Conservation (phyloP, 805 yeast genomes). For the Suhomyces emberorum region DNA sequence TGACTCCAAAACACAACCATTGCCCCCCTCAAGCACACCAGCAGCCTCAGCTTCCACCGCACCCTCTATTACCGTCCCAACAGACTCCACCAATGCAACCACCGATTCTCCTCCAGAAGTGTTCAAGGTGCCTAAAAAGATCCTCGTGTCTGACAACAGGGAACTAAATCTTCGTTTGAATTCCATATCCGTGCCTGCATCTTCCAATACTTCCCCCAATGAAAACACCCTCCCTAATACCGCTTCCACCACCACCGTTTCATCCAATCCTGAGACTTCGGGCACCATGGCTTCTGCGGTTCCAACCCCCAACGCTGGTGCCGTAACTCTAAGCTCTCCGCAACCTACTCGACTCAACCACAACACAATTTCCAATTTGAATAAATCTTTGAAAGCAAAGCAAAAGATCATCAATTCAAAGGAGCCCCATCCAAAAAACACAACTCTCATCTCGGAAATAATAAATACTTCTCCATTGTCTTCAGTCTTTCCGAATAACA, state of each 20-base stretch:
- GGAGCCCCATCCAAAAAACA: constrained; percentile 36
- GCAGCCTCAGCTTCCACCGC: neutral
- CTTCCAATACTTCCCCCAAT: neutral
- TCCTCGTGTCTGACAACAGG: constrained; percentile 10
- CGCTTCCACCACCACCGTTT: neutral
- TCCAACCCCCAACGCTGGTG: constrained; percentile 2
- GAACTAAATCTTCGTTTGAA: constrained; percentile 6
- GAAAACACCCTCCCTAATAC: neutral
- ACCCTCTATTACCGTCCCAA: neutral
- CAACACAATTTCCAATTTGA: constrained; percentile 36
- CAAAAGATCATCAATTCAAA: constrained; percentile 36
- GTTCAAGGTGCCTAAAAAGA: constrained; percentile 13
- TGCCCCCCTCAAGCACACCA: neutral
- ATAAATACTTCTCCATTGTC: constrained; percentile 34
- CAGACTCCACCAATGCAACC: neutral
- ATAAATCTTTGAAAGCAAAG: constrained; percentile 42
- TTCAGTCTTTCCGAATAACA: constrained; percentile 7
- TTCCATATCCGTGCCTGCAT: constrained; percentile 1
- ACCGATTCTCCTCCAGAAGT: constrained; percentile 9
- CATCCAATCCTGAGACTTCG: neutral
- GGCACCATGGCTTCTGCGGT: neutral
- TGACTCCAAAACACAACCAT: neutral
- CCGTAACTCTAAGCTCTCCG: neutral
- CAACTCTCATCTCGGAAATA: constrained; percentile 34
- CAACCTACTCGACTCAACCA: constrained; percentile 17